phyloP scores from a whole-genome alignment of 805 yeast genomes.

The Blastobotrys robertii region DNA sequence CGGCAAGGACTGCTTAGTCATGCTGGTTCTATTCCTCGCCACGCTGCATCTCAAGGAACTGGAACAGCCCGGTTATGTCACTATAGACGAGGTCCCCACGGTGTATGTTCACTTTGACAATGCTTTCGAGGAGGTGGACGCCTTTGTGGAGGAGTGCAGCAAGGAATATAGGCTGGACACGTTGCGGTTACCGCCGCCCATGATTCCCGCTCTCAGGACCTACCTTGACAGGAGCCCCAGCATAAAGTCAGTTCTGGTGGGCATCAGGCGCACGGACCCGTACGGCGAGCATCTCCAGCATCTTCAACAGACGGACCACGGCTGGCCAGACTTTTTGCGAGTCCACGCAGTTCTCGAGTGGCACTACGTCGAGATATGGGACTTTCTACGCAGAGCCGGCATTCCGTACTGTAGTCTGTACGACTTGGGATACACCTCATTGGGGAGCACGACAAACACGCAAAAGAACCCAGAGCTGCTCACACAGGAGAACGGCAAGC shows the following conservation, averaged over 20 bases:
- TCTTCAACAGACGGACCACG: slow-evolving; percentile 71
- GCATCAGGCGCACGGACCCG: slow-evolving; percentile 84
- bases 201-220: slow-evolving; percentile 61
- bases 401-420: slow-evolving; percentile 68
- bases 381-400: slow-evolving; percentile 48
- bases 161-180: slow-evolving; percentile 44
- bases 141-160: slow-evolving; percentile 51
- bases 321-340: slow-evolving; percentile 84
- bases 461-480: slow-evolving; percentile 55
- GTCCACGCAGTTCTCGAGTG: slow-evolving; percentile 86
- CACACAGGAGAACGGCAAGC: slow-evolving; percentile 25
- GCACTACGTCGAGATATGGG: slow-evolving; percentile 79
- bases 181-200: slow-evolving; percentile 29
- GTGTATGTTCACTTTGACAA: slow-evolving; percentile 69
- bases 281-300: slow-evolving; percentile 50
- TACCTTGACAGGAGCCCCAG: slow-evolving; percentile 45
- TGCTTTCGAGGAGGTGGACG: slow-evolving; percentile 61
- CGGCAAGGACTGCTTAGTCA: slow-evolving; percentile 91
- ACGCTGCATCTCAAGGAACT: slow-evolving; percentile 27
- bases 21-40: slow-evolving; percentile 67
- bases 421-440: slow-evolving; percentile 77
- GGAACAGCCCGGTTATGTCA: slow-evolving; percentile 13
- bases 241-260: slow-evolving; percentile 73
- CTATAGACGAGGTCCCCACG: slow-evolving; percentile 34
- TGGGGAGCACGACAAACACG: slow-evolving; percentile 74